Evolutionary conservation across 2,329 filamentous ascomycete genomes (phyloP).

Genomic region (Calonectria hongkongensis): DNA sequence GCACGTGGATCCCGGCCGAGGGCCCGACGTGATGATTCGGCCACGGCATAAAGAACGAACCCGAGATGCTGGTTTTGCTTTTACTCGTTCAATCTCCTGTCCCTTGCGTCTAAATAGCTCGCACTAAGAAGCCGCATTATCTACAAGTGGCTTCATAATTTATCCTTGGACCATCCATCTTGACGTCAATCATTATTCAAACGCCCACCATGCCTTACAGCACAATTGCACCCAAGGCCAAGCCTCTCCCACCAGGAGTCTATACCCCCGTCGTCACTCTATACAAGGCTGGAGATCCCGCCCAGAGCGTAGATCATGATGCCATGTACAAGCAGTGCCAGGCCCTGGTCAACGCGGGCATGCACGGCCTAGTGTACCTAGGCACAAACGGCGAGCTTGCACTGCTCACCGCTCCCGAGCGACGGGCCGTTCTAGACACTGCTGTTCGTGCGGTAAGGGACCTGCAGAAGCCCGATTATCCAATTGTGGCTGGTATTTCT

Average conservation of each 20-base stretch:
- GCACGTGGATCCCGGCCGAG: slow-evolving; percentile 34
- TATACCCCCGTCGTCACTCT: slow-evolving; percentile 69
- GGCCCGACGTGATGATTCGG: slow-evolving; percentile 29
- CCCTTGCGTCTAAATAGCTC: slow-evolving; percentile 17
- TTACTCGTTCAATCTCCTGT: slow-evolving; percentile 16
- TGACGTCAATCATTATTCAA: not conserved
- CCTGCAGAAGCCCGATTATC: slow-evolving; percentile 59
- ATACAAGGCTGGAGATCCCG: slow-evolving; percentile 62
- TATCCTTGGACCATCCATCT: not conserved
- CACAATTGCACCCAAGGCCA: slow-evolving; percentile 59
- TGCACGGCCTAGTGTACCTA: slow-evolving; percentile 67
- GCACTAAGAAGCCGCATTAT: not conserved
- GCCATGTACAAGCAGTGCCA: slow-evolving; percentile 66
- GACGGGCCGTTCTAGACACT: slow-evolving; percentile 63
- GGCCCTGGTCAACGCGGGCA: slow-evolving; percentile 64
- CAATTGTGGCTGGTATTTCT: slow-evolving; percentile 67
- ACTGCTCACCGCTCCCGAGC: slow-evolving; percentile 63
- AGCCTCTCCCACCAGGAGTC: slow-evolving; percentile 64
- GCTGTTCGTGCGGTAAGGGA: slow-evolving; percentile 62
- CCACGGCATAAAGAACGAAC: slow-evolving; percentile 25
- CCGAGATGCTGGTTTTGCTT: slow-evolving; percentile 3
- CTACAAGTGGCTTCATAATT: not conserved
- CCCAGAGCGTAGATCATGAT: slow-evolving; percentile 65
- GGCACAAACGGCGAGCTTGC: slow-evolving; percentile 69
- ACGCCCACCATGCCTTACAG: slow-evolving; percentile 53